Conservation (phyloP, 441 rosid genomes). For the Erodium moschatum region DNA sequence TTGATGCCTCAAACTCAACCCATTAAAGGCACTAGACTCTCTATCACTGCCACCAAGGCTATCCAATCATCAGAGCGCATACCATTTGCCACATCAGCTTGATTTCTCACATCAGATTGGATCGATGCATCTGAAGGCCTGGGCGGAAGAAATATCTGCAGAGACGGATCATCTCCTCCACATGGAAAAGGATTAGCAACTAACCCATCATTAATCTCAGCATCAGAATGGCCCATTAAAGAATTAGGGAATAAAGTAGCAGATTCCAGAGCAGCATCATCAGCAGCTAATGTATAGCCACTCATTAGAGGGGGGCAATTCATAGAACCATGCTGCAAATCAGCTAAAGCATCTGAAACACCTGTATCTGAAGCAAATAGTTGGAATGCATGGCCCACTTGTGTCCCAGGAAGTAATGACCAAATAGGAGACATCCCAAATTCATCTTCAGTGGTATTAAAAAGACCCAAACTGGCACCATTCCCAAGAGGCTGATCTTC, state of each 20-base stretch:
- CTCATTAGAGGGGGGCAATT: slow-evolving; percentile 48
- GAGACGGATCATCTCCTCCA: slow-evolving; percentile 78
- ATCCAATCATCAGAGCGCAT: slow-evolving; percentile 76
- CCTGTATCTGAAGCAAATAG: slow-evolving; percentile 56
- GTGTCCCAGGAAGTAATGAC: slow-evolving; percentile 56
- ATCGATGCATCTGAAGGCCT: slow-evolving; percentile 54
- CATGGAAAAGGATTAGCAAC: slow-evolving; percentile 78
- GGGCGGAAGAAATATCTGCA: slow-evolving; percentile 88
- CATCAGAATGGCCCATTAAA: slow-evolving; percentile 41
- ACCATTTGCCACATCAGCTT: slow-evolving; percentile 65
- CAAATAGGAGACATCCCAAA: slow-evolving; percentile 49
- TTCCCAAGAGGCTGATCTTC: slow-evolving; percentile 52
- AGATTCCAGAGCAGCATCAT: slow-evolving; percentile 43
- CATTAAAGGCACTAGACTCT: slow-evolving; percentile 41
- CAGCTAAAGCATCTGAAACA: slow-evolving; percentile 51
- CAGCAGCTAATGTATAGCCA: slow-evolving; percentile 60
- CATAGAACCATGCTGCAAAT: slow-evolving; percentile 48
- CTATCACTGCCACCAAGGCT: slow-evolving; percentile 65
- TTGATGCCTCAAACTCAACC: slow-evolving; percentile 46
- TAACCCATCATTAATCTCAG: slow-evolving; percentile 51
- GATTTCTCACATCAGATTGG: slow-evolving; percentile 51
- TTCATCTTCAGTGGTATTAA: slow-evolving; percentile 51
- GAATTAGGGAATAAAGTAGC: slow-evolving; percentile 42
- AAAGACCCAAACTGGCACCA: slow-evolving; percentile 46
- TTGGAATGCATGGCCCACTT: slow-evolving; percentile 65